phyloP scores from a whole-genome alignment of 306 rosid genomes.

The Rosa persica region DNA sequence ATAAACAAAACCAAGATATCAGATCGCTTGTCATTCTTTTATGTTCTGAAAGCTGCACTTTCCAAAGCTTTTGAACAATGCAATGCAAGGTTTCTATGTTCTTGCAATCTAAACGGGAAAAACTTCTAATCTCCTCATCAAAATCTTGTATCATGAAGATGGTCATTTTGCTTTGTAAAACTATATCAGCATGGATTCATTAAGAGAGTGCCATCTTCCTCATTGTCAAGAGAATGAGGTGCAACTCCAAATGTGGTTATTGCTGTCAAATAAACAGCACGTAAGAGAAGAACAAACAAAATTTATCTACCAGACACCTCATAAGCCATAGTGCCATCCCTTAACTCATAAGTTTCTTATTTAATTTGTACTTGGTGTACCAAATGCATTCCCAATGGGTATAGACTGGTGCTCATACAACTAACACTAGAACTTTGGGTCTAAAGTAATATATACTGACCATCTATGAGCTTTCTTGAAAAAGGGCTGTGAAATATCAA shows the following conservation, averaged over 20 bases:
- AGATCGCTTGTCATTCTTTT: neutral
- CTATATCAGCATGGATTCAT: neutral
- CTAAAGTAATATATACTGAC: constrained; percentile 42
- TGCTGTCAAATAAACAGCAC: neutral
- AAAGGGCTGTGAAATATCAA: constrained; percentile 51
- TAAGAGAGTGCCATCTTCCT: neutral
- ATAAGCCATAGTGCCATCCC: neutral
- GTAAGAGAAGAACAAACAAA: neutral
- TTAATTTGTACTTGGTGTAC: no score
- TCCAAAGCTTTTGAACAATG: neutral
- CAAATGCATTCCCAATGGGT: neutral
- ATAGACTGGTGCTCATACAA: neutral
- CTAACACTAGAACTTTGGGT: constrained; percentile 17
- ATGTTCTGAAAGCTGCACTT: neutral
- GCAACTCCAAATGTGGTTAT: neutral
- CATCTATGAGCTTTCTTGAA: constrained; percentile 90
- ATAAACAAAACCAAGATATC: constrained; percentile 17
- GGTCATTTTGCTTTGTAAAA: neutral
- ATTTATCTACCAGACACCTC: neutral
- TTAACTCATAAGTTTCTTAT: neutral
- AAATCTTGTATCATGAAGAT: neutral
- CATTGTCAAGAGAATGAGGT: neutral
- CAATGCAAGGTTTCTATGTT: constrained; percentile 5
- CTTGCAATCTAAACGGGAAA: neutral
- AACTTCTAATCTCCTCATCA: neutral